Evolutionary conservation across 2,329 filamentous ascomycete species (phyloP).

Genomic region (Fusarium sp.): DNA sequence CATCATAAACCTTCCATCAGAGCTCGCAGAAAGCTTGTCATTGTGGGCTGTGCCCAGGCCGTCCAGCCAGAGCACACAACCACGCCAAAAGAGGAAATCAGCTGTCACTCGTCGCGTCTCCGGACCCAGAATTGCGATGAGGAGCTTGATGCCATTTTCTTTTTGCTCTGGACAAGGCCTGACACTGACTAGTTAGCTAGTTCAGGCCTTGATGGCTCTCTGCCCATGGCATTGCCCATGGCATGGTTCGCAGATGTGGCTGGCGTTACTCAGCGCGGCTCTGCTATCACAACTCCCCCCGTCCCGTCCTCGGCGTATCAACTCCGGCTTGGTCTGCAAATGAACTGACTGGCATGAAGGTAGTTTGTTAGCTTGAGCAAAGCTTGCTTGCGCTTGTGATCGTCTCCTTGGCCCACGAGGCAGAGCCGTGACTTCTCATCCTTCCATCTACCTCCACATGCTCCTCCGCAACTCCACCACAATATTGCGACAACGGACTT

Average conservation of each 20-base stretch:
- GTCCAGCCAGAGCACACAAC: slow-evolving; percentile 42
- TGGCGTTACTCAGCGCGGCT: slow-evolving; percentile 1
- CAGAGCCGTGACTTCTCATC: slow-evolving; percentile 19
- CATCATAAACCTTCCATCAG: slow-evolving; percentile 34
- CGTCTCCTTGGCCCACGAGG: slow-evolving; percentile 18
- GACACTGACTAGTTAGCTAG: neutral
- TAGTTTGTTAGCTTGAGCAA: neutral
- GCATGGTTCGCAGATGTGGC: neutral
- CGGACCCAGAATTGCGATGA: slow-evolving; percentile 16
- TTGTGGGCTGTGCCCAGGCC: slow-evolving; percentile 12
- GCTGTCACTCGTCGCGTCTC: slow-evolving; percentile 27
- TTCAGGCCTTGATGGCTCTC: neutral
- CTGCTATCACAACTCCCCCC: neutral
- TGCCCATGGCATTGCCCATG: no score
- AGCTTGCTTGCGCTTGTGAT: slow-evolving; percentile 18
- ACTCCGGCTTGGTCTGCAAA: slow-evolving; percentile 4
- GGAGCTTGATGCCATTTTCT: slow-evolving; percentile 11
- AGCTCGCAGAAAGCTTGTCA: slow-evolving; percentile 42
- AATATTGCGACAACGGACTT: slow-evolving; percentile 29
- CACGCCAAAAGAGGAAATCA: slow-evolving; percentile 46
- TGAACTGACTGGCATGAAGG: neutral
- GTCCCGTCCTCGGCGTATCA: slow-evolving; percentile 1
- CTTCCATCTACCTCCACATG: slow-evolving; percentile 33
- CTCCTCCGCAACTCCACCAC: slow-evolving; percentile 35
- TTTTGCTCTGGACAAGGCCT: neutral